phyloP scores from a whole-genome alignment of 441 rosid species.

The Populus hybrid region DNA sequence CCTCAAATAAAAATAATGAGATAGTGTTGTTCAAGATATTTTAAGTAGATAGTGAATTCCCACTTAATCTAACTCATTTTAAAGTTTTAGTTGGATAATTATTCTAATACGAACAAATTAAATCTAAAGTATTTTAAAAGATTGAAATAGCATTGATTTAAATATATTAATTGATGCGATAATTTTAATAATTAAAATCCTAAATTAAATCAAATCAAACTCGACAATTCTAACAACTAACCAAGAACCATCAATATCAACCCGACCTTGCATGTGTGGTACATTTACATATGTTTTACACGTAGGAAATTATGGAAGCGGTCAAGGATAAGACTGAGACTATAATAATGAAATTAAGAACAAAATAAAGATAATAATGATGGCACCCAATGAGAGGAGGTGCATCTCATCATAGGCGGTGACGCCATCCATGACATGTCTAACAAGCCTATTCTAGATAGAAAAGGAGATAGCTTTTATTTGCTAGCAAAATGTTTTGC shows the following conservation, averaged over 20 bases:
- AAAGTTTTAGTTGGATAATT: too few species aligned
- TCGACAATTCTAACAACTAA: too few species aligned
- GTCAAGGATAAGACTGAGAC: slow-evolving; percentile 1
- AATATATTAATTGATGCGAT: too few species aligned
- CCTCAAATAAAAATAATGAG: too few species aligned
- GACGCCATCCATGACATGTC: slow-evolving; percentile 11
- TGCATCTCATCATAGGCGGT: slow-evolving; percentile 24
- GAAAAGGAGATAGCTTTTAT: neutral
- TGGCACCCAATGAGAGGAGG: slow-evolving; percentile 17
- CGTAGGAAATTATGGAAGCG: neutral
- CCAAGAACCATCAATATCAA: neutral
- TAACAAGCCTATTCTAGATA: neutral
- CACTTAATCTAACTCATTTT: too few species aligned
- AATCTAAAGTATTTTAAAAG: too few species aligned
- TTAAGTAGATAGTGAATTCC: too few species aligned
- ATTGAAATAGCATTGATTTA: too few species aligned
- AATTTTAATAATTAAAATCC: too few species aligned
- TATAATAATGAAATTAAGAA: neutral
- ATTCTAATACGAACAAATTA: too few species aligned
- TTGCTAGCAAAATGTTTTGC: neutral
- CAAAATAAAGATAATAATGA: slow-evolving; percentile 23
- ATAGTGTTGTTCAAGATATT: too few species aligned
- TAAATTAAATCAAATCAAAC: too few species aligned
- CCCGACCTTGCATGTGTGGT: neutral
- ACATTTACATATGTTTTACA: neutral